phyloP scores from a whole-genome alignment of 352 stramenopile genomes.

The Aphanomyces invadans region DNA sequence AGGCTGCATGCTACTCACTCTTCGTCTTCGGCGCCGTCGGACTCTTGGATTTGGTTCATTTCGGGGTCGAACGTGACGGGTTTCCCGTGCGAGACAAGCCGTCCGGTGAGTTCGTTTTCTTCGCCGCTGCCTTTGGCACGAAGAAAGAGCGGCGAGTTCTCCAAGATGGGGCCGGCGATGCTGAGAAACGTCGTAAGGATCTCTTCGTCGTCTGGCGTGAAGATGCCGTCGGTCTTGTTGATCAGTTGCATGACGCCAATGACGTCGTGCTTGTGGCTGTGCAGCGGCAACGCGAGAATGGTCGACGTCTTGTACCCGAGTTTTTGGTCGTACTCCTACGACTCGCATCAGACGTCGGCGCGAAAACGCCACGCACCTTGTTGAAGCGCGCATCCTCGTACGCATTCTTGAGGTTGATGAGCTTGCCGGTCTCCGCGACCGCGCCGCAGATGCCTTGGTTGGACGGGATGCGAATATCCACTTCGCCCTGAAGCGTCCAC shows the following conservation, averaged over 20 bases:
- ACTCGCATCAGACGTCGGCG: not conserved
- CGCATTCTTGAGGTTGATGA: constrained; percentile 78
- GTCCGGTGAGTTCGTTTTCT: constrained; percentile 33
- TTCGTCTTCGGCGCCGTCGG: constrained; percentile 14
- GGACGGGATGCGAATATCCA: constrained; percentile 83
- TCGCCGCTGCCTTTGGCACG: constrained; percentile 27
- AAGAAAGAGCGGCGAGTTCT: constrained; percentile 72
- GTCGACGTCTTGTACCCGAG: constrained; percentile 79
- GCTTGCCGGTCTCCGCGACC: constrained; percentile 55
- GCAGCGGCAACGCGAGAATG: constrained; percentile 83
- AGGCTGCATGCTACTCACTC: too few relatives aligned
- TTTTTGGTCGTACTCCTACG: constrained; percentile 76
- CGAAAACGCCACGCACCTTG: constrained; percentile 26
- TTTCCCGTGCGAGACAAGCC: not conserved
- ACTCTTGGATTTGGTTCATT: constrained; percentile 25
- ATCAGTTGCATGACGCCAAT: constrained; percentile 86
- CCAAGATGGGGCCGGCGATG: constrained; percentile 84
- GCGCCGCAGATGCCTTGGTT: constrained; percentile 78
- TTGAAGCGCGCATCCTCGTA: constrained; percentile 86
- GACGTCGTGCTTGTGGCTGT: constrained; percentile 55
- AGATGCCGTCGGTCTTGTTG: constrained; percentile 79
- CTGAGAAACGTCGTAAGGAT: constrained; percentile 79
- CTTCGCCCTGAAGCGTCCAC: constrained; percentile 84
- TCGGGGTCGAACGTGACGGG: constrained; percentile 8
- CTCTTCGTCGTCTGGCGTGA: constrained; percentile 81